Conservation (phyloP, 2,329 filamentous ascomycete genomes). For the Sporothrix globosa region DNA sequence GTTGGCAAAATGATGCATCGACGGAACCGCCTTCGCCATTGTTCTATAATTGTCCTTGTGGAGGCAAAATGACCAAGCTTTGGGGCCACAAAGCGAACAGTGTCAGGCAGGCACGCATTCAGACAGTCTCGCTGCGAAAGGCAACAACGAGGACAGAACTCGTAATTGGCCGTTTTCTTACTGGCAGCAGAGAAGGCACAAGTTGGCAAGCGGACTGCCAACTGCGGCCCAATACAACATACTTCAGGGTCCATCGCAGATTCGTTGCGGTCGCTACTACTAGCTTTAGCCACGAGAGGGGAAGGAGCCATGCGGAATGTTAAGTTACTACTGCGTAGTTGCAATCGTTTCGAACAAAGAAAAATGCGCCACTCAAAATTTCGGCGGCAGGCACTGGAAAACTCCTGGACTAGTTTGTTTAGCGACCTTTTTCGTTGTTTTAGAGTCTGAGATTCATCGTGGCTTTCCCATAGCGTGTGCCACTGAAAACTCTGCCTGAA, state of each 20-base stretch:
- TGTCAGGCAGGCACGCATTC: background rate
- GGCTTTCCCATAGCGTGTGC: background rate
- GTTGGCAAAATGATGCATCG: conserved; percentile 13
- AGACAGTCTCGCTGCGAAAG: background rate
- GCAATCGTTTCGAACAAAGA: conserved; percentile 11
- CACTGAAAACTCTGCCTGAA: background rate
- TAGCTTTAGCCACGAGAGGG: background rate
- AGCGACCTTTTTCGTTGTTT: background rate
- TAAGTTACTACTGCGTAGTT: background rate
- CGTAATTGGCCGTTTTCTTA: conserved; percentile 12
- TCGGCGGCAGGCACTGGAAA: background rate
- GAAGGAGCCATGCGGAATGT: conserved; percentile 5
- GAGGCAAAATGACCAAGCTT: background rate
- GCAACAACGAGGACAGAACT: background rate
- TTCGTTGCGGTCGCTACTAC: background rate
- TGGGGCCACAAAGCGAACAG: background rate
- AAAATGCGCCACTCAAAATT: background rate
- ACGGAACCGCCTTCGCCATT: background rate
- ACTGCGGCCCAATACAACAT: background rate
- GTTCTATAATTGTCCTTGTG: conserved; percentile 15
- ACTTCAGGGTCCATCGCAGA: background rate
- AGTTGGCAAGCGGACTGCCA: background rate
- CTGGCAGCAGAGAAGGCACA: background rate
- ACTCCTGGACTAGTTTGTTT: background rate
- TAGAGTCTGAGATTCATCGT: background rate